phyloP scores from a whole-genome alignment of 2,329 filamentous ascomycete species.

The Mariannaea sp. region DNA sequence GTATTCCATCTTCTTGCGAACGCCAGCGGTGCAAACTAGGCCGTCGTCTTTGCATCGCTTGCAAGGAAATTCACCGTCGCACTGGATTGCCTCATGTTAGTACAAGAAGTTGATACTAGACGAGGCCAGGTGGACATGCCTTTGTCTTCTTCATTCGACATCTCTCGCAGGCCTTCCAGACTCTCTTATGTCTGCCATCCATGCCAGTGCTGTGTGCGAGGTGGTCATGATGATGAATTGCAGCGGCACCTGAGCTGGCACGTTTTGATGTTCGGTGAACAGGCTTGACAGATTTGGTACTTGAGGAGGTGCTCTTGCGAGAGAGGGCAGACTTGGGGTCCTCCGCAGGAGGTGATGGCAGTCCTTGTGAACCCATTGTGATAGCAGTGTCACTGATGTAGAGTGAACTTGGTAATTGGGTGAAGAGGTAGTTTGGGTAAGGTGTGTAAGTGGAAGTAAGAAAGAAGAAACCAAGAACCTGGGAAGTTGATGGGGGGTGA shows the following conservation, averaged over 20 bases:
- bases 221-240: constrained; percentile 46
- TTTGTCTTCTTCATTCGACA: constrained; percentile 74
- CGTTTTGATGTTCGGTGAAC: constrained; percentile 58
- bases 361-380: constrained; percentile 53
- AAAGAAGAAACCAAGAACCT: constrained; percentile 24
- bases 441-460: constrained; percentile 28
- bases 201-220: constrained; percentile 43
- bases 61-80: constrained; percentile 68
- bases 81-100: constrained; percentile 45
- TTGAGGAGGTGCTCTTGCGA: constrained; percentile 47
- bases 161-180: constrained; percentile 70
- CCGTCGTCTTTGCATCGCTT: constrained; percentile 70
- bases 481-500: constrained; percentile 20
- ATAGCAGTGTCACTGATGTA: constrained; percentile 15
- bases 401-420: not conserved
- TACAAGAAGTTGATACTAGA: constrained; percentile 23
- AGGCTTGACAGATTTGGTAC: constrained; percentile 54
- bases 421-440: not conserved
- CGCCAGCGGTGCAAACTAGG: constrained; percentile 65
- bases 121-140: constrained; percentile 46
- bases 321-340: constrained; percentile 46
- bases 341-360: constrained; percentile 60
- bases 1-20: constrained; percentile 70
- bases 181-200: constrained; percentile 65
- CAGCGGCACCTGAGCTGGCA: constrained; percentile 46